phyloP scores from a whole-genome alignment of 352 stramenopile species.

The Globisporangium nodosum region DNA sequence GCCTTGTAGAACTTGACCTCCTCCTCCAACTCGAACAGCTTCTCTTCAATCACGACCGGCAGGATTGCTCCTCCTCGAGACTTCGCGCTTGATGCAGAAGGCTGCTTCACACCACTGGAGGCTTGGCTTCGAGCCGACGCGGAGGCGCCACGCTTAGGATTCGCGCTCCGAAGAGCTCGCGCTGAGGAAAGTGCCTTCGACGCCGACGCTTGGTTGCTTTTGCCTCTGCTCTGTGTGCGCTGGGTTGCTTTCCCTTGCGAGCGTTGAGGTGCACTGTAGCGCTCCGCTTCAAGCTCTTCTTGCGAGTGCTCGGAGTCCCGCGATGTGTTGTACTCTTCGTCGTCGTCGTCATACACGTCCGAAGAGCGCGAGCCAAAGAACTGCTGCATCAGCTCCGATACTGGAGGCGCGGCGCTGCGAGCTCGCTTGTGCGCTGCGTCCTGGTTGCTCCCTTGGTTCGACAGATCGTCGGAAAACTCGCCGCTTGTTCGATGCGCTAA shows the following conservation, averaged over 20 bases:
- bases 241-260: not conserved
- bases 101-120: not conserved
- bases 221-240: not conserved
- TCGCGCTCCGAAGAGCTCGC: not conserved
- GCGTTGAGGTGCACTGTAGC: not conserved
- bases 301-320: conserved; percentile 7
- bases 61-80: conserved; percentile 20
- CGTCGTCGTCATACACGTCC: not conserved
- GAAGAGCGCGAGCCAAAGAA: conserved; percentile 22
- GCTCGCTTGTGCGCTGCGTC: not conserved
- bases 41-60: conserved; percentile 74
- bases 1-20: conserved; percentile 86
- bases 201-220: not conserved
- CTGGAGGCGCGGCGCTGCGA: conserved; percentile 10
- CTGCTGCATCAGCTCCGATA: conserved; percentile 55
- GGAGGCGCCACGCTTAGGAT: not conserved
- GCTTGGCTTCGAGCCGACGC: not conserved
- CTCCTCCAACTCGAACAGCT: conserved; percentile 71
- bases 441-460: not conserved
- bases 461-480: not conserved
- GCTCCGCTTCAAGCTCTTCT: not conserved
- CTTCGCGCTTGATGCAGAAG: not conserved
- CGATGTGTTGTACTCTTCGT: conserved; percentile 9
- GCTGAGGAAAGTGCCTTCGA: not conserved
- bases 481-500: not conserved